Evolutionary conservation across 345 rosid genomes (phyloP), one percentile per base, ranked within the genome.

Genomic region (Microthlaspi erraticum): DNA sequence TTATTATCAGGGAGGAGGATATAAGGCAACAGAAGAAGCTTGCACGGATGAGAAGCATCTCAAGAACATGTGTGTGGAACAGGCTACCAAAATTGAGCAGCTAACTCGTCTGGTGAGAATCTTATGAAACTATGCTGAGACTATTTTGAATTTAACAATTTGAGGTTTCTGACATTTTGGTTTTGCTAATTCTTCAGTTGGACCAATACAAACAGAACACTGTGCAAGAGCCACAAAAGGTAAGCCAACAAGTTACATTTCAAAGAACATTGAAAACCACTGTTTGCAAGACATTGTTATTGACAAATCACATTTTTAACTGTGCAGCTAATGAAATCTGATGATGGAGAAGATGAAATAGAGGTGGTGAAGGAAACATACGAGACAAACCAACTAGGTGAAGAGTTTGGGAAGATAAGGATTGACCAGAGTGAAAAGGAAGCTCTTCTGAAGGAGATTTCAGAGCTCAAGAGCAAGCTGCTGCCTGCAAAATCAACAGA

Each of bases 391-490:
- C 89, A 87, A 80, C 73, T 83, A 41, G 71, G 54, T 61, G 87
- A 84, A 63, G 85, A 69, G 71, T 20, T 69, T 49, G 78, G 59
- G 50, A 78, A 61, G 58, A 68, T 49, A 32, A 59, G 17, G 62
- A 79, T 78, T 71, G 90, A 87, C 78, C 10, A 41, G 39, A 81
- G 60, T 53, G 90, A 91, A 76, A 93, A 88, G 75, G 96, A 91
- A 85, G 88, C 81, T 59, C 90, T 93, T 70, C 82, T 93, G 38
- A 67, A 76, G 78, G 98, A 91, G 84, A 91, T 89, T 57, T 84
- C 88, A 66, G 81, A 78, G 66, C 81, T 91, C 41, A 89, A 73
- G 81, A 77, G 71, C 68, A 83, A 91, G 83, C 72, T 89, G 79
- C 85, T 82, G 79, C 81, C 83, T 13, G 78, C 73, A 57, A 90